phyloP scores from a whole-genome alignment of 495 filamentous ascomycete species.

The Filosporella fistucella region DNA sequence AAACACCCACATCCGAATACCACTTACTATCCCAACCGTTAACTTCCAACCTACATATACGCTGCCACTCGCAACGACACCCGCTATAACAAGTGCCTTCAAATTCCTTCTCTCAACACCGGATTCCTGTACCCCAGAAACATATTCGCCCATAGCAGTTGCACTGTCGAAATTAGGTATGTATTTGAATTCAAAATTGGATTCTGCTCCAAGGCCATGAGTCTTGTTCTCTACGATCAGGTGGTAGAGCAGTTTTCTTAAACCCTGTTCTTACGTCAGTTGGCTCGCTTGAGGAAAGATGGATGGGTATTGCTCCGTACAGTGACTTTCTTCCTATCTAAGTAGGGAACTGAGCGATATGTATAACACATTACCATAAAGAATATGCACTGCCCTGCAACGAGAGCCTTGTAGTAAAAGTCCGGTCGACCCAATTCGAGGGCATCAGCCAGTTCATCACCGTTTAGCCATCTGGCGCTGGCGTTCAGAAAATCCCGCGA shows the following conservation, averaged over 20 bases:
- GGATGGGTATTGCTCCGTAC: not conserved
- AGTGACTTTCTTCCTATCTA: slow-evolving; percentile 51
- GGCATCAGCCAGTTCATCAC: slow-evolving; percentile 52
- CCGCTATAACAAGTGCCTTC: slow-evolving; percentile 9
- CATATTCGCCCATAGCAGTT: slow-evolving; percentile 13
- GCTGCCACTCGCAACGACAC: not conserved
- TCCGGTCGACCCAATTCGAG: slow-evolving; percentile 54
- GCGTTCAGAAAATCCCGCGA: slow-evolving; percentile 61
- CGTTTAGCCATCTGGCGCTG: slow-evolving; percentile 65
- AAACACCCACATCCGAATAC: not conserved
- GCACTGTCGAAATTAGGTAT: slow-evolving; percentile 16
- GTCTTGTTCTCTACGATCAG: slow-evolving; percentile 17
- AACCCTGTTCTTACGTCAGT: slow-evolving; percentile 4
- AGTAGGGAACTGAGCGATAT: slow-evolving; percentile 46
- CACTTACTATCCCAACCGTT: not conserved
- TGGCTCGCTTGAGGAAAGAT: not conserved
- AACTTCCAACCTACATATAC: slow-evolving; percentile 7
- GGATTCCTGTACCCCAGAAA: not conserved
- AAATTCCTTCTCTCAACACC: slow-evolving; percentile 23
- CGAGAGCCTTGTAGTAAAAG: slow-evolving; percentile 52
- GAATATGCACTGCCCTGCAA: slow-evolving; percentile 65
- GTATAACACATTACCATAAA: slow-evolving; percentile 51
- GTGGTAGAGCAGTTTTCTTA: slow-evolving; percentile 13
- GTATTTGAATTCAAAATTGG: slow-evolving; percentile 24
- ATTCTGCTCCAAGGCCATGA: slow-evolving; percentile 18